These are phyloP conservation scores for Ascochyta viciae-villosae DNA, from an alignment of 2,329 filamentous ascomycete genomes.

Conservation along the genomic window DNA sequence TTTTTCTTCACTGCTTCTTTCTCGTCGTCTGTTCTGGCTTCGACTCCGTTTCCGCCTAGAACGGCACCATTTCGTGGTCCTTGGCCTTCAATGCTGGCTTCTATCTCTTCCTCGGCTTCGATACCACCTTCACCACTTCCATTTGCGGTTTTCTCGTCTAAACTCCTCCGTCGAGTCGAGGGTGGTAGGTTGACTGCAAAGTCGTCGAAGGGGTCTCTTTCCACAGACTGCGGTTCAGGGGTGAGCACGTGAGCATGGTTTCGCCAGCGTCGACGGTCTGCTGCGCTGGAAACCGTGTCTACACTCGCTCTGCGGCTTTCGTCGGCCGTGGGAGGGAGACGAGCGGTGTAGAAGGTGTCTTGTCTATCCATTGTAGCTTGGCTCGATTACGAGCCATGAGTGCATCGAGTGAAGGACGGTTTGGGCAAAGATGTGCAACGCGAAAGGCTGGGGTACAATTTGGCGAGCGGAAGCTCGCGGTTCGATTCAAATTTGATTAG, in stretches of 20 bases:
- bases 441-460: neutral
- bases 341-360: slow-evolving; percentile 12
- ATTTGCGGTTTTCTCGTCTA: neutral
- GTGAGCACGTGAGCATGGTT: slow-evolving; percentile 30
- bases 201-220: slow-evolving; percentile 32
- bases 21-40: neutral
- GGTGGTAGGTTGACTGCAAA: neutral
- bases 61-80: neutral
- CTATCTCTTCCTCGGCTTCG: neutral
- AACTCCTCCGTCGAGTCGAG: neutral
- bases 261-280: slow-evolving; percentile 33
- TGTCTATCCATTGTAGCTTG: slow-evolving; percentile 11
- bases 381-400: neutral
- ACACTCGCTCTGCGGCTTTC: slow-evolving; percentile 3
- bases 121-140: neutral
- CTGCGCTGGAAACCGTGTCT: slow-evolving; percentile 27
- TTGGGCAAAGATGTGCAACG: neutral
- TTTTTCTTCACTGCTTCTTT: neutral
- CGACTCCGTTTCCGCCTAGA: neutral
- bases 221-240: slow-evolving; percentile 20
- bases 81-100: neutral
- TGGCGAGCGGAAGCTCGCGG: slow-evolving; percentile 8
- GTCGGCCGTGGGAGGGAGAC: neutral
- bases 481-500: neutral
- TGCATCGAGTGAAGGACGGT: neutral